These are phyloP conservation scores for Saturnispora dispora DNA, from an alignment of 805 yeast species.

Conservation along the genomic window DNA sequence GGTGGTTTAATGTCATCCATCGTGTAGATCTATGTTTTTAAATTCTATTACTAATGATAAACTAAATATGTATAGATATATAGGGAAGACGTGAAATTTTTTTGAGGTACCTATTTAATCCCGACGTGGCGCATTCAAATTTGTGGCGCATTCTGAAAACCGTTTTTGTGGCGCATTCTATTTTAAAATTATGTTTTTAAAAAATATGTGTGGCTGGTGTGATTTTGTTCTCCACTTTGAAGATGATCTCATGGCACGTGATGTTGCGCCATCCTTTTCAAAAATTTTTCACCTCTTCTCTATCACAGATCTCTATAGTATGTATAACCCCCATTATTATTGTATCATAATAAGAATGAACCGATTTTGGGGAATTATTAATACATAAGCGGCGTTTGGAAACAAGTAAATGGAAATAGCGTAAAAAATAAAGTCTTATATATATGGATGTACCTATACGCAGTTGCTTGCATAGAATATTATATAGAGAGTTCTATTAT, in stretches of 20 bases:
- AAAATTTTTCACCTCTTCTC: neutral
- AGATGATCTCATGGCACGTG: constrained; percentile 2
- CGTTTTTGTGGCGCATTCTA: neutral
- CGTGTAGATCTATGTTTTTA: no score
- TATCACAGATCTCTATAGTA: neutral
- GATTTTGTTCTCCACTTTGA: neutral
- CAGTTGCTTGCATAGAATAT: neutral
- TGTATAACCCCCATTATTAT: neutral
- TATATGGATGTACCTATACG: neutral
- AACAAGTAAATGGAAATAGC: neutral
- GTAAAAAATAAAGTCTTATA: neutral
- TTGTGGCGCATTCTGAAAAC: no score
- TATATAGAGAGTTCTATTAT: neutral
- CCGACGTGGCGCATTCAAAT: neutral
- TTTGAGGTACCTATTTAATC: neutral
- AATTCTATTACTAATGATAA: neutral
- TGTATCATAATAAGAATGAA: neutral
- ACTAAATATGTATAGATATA: neutral
- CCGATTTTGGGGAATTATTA: neutral
- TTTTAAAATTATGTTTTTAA: neutral
- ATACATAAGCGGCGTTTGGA: constrained; percentile 12
- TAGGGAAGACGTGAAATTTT: neutral
- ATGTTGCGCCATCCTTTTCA: constrained; percentile 1
- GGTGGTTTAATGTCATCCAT: neutral
- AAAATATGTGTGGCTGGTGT: neutral